Conservation (phyloP, 805 yeast genomes). For the Saccharomyces mikatae region DNA sequence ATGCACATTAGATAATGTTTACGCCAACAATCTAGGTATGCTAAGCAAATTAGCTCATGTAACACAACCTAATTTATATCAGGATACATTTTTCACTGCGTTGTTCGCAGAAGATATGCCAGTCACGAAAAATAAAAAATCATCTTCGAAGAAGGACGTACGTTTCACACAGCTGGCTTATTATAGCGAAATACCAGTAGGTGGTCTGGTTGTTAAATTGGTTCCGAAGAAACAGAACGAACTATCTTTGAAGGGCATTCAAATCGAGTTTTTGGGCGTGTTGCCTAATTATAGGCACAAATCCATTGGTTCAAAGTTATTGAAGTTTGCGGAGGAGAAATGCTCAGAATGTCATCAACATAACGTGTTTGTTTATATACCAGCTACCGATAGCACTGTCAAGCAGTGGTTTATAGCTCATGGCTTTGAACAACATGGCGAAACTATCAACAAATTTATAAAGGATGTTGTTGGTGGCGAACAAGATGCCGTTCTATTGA, state of each 20-base stretch:
- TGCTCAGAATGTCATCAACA: slow-evolving; percentile 40
- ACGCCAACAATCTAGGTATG: slow-evolving; percentile 23
- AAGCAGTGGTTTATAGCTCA: slow-evolving; percentile 44
- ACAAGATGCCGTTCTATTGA: slow-evolving; percentile 16
- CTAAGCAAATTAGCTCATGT: slow-evolving; percentile 14
- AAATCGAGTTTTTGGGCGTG: slow-evolving; percentile 63
- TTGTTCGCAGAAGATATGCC: slow-evolving; percentile 9
- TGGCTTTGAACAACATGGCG: slow-evolving; percentile 40
- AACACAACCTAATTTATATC: slow-evolving; percentile 16
- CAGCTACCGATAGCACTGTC: slow-evolving; percentile 35
- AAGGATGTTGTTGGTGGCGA: slow-evolving; percentile 17
- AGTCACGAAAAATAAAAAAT: background rate
- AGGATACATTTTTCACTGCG: slow-evolving; percentile 20
- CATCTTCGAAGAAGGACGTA: slow-evolving; percentile 10
- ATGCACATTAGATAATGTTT: slow-evolving; percentile 20
- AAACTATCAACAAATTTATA: slow-evolving; percentile 38
- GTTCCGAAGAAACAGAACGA: slow-evolving; percentile 35
- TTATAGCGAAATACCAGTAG: slow-evolving; percentile 74
- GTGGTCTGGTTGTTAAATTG: slow-evolving; percentile 55
- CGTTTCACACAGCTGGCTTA: slow-evolving; percentile 36
- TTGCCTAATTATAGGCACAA: slow-evolving; percentile 51
- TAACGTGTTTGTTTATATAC: slow-evolving; percentile 46
- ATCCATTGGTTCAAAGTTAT: slow-evolving; percentile 54
- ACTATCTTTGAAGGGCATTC: slow-evolving; percentile 43
- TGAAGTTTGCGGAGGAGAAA: slow-evolving; percentile 48